phyloP scores from a whole-genome alignment of 75 land plant species.

The Ceratopteris richardii region DNA sequence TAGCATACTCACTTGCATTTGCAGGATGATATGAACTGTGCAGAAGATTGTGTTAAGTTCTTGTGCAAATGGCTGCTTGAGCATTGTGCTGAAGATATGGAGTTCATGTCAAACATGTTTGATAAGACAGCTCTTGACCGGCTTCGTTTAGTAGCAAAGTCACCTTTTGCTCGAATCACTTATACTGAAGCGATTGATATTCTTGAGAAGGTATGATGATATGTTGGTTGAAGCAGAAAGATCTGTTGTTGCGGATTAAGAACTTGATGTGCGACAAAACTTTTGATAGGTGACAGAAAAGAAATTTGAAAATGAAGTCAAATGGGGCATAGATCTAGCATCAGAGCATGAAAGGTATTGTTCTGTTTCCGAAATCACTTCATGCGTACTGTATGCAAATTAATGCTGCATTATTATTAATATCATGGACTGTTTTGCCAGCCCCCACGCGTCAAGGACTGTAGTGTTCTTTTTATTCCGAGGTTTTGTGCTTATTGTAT shows the following conservation, averaged over 20 bases:
- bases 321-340: slow-evolving; percentile 97
- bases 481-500: too few relatives aligned
- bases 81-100: slow-evolving; percentile 87
- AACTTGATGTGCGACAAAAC: too few relatives aligned
- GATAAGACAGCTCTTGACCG: slow-evolving; percentile 71
- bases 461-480: too few relatives aligned
- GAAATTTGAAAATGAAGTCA: slow-evolving; percentile 85
- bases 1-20: too few relatives aligned
- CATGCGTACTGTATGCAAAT: too few relatives aligned
- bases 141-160: slow-evolving; percentile 54
- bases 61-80: slow-evolving; percentile 94
- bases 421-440: too few relatives aligned
- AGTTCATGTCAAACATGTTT: slow-evolving; percentile 61
- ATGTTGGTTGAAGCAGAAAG: too few relatives aligned
- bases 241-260: too few relatives aligned
- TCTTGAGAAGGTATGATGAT: slow-evolving; percentile 37
- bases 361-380: too few relatives aligned
- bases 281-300: slow-evolving; percentile 47
- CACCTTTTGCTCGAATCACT: slow-evolving; percentile 67
- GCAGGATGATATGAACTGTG: slow-evolving; percentile 99
- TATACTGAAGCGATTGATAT: slow-evolving; percentile 79
- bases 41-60: slow-evolving; percentile 85
- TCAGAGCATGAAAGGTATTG: slow-evolving; percentile 97
- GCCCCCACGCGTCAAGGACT: too few relatives aligned
- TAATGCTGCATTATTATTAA: too few relatives aligned